These are phyloP conservation scores for Aspergillus kassunensis DNA, from an alignment of 495 filamentous ascomycete species.

Conservation along the genomic window DNA sequence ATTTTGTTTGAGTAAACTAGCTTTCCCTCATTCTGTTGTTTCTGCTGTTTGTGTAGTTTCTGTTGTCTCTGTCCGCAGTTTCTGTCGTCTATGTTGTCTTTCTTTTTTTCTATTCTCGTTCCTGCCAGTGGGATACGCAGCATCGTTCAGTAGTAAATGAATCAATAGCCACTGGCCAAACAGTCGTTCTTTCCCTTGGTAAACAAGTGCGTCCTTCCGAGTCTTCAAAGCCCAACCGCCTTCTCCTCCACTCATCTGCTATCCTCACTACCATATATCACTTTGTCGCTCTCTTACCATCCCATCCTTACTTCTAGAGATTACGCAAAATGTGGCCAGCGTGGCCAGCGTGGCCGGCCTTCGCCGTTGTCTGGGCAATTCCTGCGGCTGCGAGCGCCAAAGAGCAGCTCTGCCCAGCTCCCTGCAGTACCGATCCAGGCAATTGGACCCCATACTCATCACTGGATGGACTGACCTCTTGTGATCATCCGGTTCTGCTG, in stretches of 20 bases:
- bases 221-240: too few relatives aligned
- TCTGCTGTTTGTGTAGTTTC: too few relatives aligned
- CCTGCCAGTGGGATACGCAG: too few relatives aligned
- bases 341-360: background rate
- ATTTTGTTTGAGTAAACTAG: too few relatives aligned
- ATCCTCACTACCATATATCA: background rate
- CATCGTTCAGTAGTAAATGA: too few relatives aligned
- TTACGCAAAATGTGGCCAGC: background rate
- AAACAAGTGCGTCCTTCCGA: too few relatives aligned
- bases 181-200: too few relatives aligned
- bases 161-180: too few relatives aligned
- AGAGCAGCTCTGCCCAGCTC: background rate
- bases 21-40: too few relatives aligned
- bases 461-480: background rate
- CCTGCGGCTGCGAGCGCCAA: background rate
- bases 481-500: conserved; percentile 5
- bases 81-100: too few relatives aligned
- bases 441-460: conserved; percentile 9
- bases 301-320: background rate
- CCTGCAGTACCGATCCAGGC: conserved; percentile 1
- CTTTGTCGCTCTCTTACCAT: background rate
- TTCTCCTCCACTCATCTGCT: background rate
- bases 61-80: too few relatives aligned
- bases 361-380: background rate
- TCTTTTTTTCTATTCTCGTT: too few relatives aligned